Base-by-base conservation (phyloP, 495 filamentous ascomycete species). In the Penicillium soppii region DNA sequence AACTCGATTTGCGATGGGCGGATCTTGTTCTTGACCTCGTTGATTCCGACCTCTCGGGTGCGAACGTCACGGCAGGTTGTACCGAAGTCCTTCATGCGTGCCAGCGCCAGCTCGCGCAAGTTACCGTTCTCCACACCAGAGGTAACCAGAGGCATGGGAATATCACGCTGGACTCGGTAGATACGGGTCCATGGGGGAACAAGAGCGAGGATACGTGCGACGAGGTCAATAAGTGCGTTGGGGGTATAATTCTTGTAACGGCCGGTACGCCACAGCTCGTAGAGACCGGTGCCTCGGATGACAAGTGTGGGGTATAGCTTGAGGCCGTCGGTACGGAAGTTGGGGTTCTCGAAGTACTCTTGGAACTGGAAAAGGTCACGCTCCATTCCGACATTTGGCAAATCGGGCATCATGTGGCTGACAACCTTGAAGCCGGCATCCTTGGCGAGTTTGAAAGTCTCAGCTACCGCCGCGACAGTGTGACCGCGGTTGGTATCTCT, bases 401-500 rank as follows among this genome's bases (percentile, higher is more conserved):
- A 76, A 64, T 98, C 94, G 12, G 94, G 94, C 94, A 98, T 98
- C 94, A 98, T 98, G 69, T 98, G 94, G 53, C 87, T 91, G 57
- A 98, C 94, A 6, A 98, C 92, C 69, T 98, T 98, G 80, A 96
- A 98, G 13, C 94, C 94, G 21, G 95, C 90, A 69, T 98, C 94
- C 70, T 98, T 98, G 47, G 95, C 84, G 15, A 96, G 79, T 59
- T 85, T 90, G 69, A 98, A 98, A 0, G 92, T 97, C 68, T 98
- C 89, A 12, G 88, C 90, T 3, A 97, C 94, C 0, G 95, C 85
- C 25, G 90, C 88, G 41, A 98, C 94, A 0, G 94, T 98, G 68
- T 98, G 94, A 0, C 94, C 94, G 51, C 94, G 84, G 75, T 98
- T 98, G 1, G 94, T 97, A 70, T 98, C 94, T 53, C 94, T 77